Evolutionary conservation across 2,329 filamentous ascomycete genomes (phyloP), one percentile per base, ranked within the genome.

Genomic region (Penicillium janthinellum): DNA sequence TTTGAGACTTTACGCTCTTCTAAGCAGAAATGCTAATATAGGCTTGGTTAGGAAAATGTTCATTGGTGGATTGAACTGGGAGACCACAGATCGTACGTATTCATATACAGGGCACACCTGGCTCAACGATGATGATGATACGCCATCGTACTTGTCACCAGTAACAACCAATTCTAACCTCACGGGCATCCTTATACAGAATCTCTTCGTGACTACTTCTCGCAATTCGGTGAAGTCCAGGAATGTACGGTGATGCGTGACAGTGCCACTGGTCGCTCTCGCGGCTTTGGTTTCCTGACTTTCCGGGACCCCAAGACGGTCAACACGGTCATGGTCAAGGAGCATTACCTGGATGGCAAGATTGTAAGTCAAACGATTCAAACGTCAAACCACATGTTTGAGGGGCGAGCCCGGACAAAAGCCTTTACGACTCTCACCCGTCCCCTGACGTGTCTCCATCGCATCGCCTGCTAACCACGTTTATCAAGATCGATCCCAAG

Each of bases 191-290:
- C 25, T 25, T 45, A 50, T 38, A 51, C 14, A 99, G 95, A 99
- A 82, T 98, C 95, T 7, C 85, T 99, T 31, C 91, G 92, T 68
- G 91, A 97, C 66, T 99, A 99, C 76, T 99, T 99, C 76, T 93
- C 94, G 12, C 92, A 98, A 70, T 99, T 96, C 74, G 95, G 95
- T 61, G 95, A 99, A 75, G 95, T 99, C 47, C 86, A 94, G 34
- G 95, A 99, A 80, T 98, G 95, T 76, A 99, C 95, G 15, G 95
- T 99, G n/a, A 99, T 99, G 95, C 87, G 95, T 66, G 95, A 99
- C 78, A 93, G 92, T 62, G 90, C 91, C 52, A 96, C 92, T 10
- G 95, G 95, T 45, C 88, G 95, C 64, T 98, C 95, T 34, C 88
- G 95, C 78, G 95, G 95, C 25, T 99, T 99, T 70, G 95, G 95